Evolutionary conservation across 768 basidiomycete genomes (phyloP).

Genomic region (Lactifluus echinatus): DNA sequence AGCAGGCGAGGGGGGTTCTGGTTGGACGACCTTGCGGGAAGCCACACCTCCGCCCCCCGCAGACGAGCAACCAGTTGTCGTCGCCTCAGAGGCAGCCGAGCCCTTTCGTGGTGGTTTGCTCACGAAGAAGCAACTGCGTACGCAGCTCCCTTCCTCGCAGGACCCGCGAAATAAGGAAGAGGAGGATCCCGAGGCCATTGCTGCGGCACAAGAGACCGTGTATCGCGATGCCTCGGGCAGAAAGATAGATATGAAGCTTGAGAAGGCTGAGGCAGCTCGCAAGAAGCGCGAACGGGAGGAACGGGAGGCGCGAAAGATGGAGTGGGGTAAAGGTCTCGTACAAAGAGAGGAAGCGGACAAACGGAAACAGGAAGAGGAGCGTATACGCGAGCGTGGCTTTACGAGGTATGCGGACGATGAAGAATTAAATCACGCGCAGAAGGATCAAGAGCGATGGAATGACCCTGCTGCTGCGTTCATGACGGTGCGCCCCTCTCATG

Average conservation of each 20-base stretch:
- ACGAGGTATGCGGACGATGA: conserved; percentile 76
- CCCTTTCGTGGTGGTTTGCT: conserved; percentile 70
- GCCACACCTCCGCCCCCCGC: conserved; percentile 43
- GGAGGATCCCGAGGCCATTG: conserved; percentile 45
- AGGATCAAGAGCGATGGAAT: conserved; percentile 81
- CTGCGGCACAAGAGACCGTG: conserved; percentile 77
- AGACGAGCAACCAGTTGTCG: conserved; percentile 62
- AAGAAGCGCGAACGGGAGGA: conserved; percentile 77
- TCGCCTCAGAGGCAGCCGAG: conserved; percentile 31
- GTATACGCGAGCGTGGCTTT: conserved; percentile 55
- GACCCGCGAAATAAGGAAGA: conserved; percentile 27
- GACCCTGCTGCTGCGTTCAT: conserved; percentile 96
- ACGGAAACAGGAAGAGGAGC: conserved; percentile 55
- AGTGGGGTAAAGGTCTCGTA: conserved; percentile 95
- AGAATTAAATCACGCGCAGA: conserved; percentile 79
- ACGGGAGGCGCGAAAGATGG: conserved; percentile 85
- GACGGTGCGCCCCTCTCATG: conserved; percentile 44
- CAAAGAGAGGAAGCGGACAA: conserved; percentile 77
- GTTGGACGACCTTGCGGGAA: conserved; percentile 62
- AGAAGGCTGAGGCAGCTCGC: conserved; percentile 75
- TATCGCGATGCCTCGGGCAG: conserved; percentile 87
- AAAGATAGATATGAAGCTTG: conserved; percentile 82
- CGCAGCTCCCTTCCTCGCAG: conserved; percentile 39
- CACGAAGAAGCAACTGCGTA: conserved; percentile 65
- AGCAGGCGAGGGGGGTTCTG: conserved; percentile 36